Percentiles rank a stretch among this genome's conserved stretches.
Evolutionary conservation across 306 rosid genomes (phyloP).

Genomic region (Vigna reflexopilosa): DNA sequence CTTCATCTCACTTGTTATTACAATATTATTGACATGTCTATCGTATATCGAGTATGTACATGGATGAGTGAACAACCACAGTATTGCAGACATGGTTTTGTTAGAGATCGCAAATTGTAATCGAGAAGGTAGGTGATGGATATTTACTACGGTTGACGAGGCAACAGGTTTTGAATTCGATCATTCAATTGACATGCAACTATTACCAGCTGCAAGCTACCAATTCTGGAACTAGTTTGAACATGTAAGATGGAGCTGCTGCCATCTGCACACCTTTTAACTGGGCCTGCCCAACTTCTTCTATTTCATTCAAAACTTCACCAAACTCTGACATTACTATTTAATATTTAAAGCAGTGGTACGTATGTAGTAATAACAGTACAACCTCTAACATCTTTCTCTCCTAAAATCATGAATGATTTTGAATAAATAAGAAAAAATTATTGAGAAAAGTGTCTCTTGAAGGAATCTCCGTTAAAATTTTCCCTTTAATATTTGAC

Average conservation of each 20-base stretch:
- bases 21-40: too few species aligned
- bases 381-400: too few species aligned
- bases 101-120: not conserved
- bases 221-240: not conserved
- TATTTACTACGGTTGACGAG: conserved; percentile 9
- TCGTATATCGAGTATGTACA: too few species aligned
- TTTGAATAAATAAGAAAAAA: too few species aligned
- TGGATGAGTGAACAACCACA: not conserved
- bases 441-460: too few species aligned
- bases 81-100: not conserved
- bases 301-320: conserved; percentile 37
- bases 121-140: conserved; percentile 32
- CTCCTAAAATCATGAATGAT: too few species aligned
- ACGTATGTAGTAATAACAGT: too few species aligned
- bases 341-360: not conserved
- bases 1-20: too few species aligned
- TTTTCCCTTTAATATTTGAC: too few species aligned
- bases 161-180: conserved; percentile 10
- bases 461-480: too few species aligned
- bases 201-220: not conserved
- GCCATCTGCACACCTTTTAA: conserved; percentile 17
- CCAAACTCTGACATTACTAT: conserved; percentile 23
- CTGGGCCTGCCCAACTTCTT: not conserved
- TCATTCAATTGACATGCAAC: conserved; percentile 32
- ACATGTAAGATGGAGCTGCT: conserved; percentile 20